Base-by-base conservation (phyloP, 345 rosid species). In the Eucalyptus regnans region DNA sequence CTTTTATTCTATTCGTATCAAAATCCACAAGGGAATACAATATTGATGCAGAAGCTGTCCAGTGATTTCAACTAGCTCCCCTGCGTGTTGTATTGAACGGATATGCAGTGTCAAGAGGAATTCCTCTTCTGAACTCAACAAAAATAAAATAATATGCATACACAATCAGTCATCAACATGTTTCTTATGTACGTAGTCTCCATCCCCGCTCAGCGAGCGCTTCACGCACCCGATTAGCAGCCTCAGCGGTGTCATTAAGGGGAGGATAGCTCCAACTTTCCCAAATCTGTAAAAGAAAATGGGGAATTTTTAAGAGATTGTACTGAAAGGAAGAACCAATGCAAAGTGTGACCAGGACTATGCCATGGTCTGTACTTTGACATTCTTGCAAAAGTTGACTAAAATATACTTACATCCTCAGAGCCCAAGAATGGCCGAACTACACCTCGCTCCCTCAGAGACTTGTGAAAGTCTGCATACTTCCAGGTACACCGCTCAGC, bases 191-290 rank as follows among this genome's bases (percentile, higher is more conserved):
- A 43, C 96, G 94, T 62, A 97, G 22, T 87, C 95, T 97, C 96
- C 99, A 94, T 88, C 98, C 99, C 48, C 97, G 96, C 85, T 94
- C 93, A n/a, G 97, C 96, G 50, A 97, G 94, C 41, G 94, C 96
- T 90, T 90, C 91, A 58, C 91, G 95, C 87, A 97, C 94, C 88
- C 93, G 95, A 66, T 71, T 90, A 60, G 99, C 99, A 87, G 97
- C 99, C 90, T 97, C 99, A 88, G 97, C 95, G 1, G 96, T 94
- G 92, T 98, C 99, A 89, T 94, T 95, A 60, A 97, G 92, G 54
- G 99, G 99, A 76, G 99, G 99, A 91, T 98, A 97, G 92, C 99
- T 96, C 99, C 99, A 97, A 91, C 94, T 95, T 88, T 95, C 99
- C 29, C 96, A 93, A 90, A 98, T 95, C 99, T 97, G 93, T 46